A percentile compares a stretch with the other conserved stretches of the same genome.
Evolutionary conservation across 1,284 basidiomycete genomes (phyloP).

Genomic region (Phellinidium pouzarii): DNA sequence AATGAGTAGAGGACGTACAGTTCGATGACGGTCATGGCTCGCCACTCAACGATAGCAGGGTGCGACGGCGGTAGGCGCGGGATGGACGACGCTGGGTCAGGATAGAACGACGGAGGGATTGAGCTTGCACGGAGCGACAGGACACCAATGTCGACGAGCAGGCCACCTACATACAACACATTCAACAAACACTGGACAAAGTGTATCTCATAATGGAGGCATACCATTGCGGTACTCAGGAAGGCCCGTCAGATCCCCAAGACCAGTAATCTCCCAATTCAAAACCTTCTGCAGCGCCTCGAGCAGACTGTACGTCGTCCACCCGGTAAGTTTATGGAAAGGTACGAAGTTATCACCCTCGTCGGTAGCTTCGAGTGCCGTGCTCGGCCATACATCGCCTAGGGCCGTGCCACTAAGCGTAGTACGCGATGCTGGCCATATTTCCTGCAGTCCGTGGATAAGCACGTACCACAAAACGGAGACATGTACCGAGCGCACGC

Average conservation of each 20-base stretch:
- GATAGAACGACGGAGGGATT: conserved; percentile 36
- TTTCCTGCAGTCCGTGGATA: conserved; percentile 76
- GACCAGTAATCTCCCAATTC: conserved; percentile 70
- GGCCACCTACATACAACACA: conserved; percentile 52
- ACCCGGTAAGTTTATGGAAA: conserved; percentile 94
- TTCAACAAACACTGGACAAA: conserved; percentile 1
- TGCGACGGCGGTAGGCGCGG: conserved; percentile 67
- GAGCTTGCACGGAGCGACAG: conserved; percentile 51
- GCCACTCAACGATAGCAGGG: conserved; percentile 92
- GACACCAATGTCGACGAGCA: conserved; percentile 81
- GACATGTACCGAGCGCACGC: conserved; percentile 47
- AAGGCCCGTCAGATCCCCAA: conserved; percentile 76
- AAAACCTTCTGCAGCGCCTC: conserved; percentile 76
- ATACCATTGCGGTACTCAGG: conserved; percentile 87
- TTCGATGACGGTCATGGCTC: conserved; percentile 88
- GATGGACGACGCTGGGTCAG: conserved; percentile 44
- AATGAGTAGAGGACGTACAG: conserved; percentile 48
- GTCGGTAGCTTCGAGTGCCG: conserved; percentile 35
- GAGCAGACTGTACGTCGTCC: conserved; percentile 85
- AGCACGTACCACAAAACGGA: conserved; percentile 76
- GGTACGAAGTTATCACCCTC: conserved; percentile 75
- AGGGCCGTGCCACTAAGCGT: conserved; percentile 59
- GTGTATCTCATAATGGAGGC: background rate
- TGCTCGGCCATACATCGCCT: conserved; percentile 89
- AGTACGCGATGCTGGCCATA: conserved; percentile 84